Evolutionary conservation across 179 eudicot genomes (phyloP), one percentile per base, ranked within the genome.

Genomic region (Amaranthus tricolor): DNA sequence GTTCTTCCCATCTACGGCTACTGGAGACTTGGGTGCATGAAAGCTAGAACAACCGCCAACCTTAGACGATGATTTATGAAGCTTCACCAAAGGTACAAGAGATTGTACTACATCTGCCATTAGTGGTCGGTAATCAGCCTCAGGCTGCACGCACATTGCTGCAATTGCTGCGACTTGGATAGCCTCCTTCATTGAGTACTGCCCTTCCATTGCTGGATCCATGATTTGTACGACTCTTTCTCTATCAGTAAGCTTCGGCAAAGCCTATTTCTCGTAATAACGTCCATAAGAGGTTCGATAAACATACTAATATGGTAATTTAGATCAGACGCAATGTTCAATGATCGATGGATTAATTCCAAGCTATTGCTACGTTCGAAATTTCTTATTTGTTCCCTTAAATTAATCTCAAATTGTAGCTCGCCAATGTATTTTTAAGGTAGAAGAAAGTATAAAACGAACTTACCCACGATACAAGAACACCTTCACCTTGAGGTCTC

Each of bases 31-130:
- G 47, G 75, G 81, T 21, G 71, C 79, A 44, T 82, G 57, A 69
- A 80, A 82, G 78, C 85, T 85, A 47, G 87, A 81, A 70, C 75
- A 73, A 73, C 78, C 72, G 55, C 82, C 64, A 50, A 71, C 76
- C 72, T 72, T 86, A 6, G 91, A 83, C 59, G 81, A 65, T 16
- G 78, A 73, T 76, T 83, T 81, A 52, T 82, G 89, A 62, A 76
- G 82, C 80, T 87, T 92, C 76, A 89, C 97, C 60, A 94, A 84
- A 24, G 97, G 98, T 70, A 88, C 91, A 43, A 94, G 85, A 1
- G 98, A 92, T 81, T 94, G 98, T 53, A 94, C 96, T 11, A 94
- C 97, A 74, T 94, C 98, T 0, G 98, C 96, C 96, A 94, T 94
- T 60, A 94, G 81, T 19, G 98, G 98, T 78, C 98, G 78, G 81